Conservation (phyloP, 2,329 filamentous ascomycete species). For the Ophiocordyceps camponoti-floridani region DNA sequence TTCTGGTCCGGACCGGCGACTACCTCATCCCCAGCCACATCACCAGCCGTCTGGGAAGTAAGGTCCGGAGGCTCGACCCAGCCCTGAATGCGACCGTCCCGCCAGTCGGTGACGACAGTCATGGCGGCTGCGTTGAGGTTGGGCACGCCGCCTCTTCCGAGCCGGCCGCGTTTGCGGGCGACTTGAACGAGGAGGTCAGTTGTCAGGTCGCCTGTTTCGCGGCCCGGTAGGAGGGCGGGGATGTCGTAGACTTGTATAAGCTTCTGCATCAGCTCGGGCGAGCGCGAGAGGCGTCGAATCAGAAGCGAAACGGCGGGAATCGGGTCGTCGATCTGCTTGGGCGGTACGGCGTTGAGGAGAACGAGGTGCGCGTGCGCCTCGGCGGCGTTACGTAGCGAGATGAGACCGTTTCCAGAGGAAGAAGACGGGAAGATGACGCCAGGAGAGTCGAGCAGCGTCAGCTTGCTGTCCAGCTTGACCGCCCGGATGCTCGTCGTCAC, state of each 20-base stretch:
- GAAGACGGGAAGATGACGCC: conserved; percentile 83
- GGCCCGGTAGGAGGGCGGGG: conserved; percentile 51
- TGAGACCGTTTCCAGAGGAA: conserved; percentile 19
- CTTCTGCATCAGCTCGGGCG: conserved; percentile 57
- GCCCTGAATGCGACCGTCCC: conserved; percentile 84
- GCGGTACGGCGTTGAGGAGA: conserved; percentile 79
- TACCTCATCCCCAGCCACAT: conserved; percentile 22
- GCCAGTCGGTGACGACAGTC: conserved; percentile 90
- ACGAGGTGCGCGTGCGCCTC: conserved; percentile 72
- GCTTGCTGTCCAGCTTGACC: conserved; percentile 88
- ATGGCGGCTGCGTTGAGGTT: conserved; percentile 79
- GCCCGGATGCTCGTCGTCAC: conserved; percentile 77
- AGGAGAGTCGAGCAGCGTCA: conserved; percentile 84
- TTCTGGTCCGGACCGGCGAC: conserved; percentile 47
- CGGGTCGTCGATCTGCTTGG: conserved; percentile 86
- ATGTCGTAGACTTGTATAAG: conserved; percentile 73
- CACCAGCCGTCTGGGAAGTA: conserved; percentile 27
- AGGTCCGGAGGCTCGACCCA: conserved; percentile 67
- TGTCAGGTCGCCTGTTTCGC: conserved; percentile 55
- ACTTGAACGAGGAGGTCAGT: conserved; percentile 92
- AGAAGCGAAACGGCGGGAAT: conserved; percentile 73
- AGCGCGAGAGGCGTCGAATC: conserved; percentile 59
- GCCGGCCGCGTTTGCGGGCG: conserved; percentile 74
- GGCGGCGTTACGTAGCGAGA: conserved; percentile 38
- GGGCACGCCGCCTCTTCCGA: conserved; percentile 78